Conservation (phyloP, 441 rosid genomes). For the Bruguiera hainesii region DNA sequence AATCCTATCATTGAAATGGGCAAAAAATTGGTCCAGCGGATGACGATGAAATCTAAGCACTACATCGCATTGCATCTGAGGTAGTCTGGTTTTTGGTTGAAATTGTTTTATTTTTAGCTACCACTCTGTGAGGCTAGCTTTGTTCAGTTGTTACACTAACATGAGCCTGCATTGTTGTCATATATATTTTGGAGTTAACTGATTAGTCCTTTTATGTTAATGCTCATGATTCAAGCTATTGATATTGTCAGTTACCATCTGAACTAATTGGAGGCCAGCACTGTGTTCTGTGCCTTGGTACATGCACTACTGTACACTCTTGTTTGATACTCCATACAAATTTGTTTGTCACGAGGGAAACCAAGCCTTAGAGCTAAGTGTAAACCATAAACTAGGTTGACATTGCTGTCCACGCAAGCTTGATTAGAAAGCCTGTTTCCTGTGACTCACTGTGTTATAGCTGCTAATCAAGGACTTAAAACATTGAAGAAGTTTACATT, state of each 20-base stretch:
- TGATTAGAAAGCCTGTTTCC: background rate
- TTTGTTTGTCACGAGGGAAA: too few species aligned
- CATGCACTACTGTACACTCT: too few species aligned
- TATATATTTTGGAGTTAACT: too few species aligned
- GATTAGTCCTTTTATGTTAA: too few species aligned
- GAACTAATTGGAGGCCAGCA: too few species aligned
- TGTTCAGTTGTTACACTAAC: background rate
- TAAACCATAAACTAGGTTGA: too few species aligned
- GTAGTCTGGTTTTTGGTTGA: constrained; percentile 32
- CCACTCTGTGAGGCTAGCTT: background rate
- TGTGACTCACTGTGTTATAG: background rate
- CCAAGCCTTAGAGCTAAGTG: too few species aligned
- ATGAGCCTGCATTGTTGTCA: too few species aligned
- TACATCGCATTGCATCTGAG: constrained; percentile 92
- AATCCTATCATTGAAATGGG: constrained; percentile 80
- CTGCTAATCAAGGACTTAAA: background rate
- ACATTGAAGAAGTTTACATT: background rate
- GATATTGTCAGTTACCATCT: too few species aligned
- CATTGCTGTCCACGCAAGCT: background rate
- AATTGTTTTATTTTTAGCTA: background rate
- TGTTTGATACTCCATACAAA: too few species aligned
- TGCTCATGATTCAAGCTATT: too few species aligned
- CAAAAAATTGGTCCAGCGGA: constrained; percentile 55
- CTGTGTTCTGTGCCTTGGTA: too few species aligned
- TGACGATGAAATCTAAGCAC: constrained; percentile 74